Evolutionary conservation across 2,329 filamentous ascomycete species (phyloP).

Genomic region (Ophiobolus disseminans): DNA sequence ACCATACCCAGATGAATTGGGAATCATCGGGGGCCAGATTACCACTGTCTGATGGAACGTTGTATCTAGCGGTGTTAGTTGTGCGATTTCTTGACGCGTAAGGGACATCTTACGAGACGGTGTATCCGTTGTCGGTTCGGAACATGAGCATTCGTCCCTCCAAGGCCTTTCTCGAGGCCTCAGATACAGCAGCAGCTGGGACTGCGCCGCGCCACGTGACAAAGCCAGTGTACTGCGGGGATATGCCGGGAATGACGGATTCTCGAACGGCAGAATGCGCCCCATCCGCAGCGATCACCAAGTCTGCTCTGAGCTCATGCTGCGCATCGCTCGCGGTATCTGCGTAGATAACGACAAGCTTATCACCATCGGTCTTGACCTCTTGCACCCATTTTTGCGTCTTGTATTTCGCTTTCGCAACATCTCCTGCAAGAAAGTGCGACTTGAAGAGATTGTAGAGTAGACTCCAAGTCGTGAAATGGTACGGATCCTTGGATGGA

Average conservation of each 20-base stretch:
- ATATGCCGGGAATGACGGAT: background rate
- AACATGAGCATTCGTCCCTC: constrained; percentile 7
- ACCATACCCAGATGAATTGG: constrained; percentile 3
- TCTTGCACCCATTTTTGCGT: background rate
- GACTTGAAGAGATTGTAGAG: constrained; percentile 17
- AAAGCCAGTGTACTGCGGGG: constrained; percentile 11
- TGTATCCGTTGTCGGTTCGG: constrained; percentile 23
- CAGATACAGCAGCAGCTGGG: constrained; percentile 1
- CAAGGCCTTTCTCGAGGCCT: background rate
- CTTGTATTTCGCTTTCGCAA: background rate
- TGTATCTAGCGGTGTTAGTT: constrained; percentile 15
- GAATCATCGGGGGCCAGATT: background rate
- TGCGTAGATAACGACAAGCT: background rate
- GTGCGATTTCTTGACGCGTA: background rate
- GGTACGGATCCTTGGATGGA: background rate
- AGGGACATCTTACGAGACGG: constrained; percentile 39
- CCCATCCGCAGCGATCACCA: constrained; percentile 16
- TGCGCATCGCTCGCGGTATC: background rate
- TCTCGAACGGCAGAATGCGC: constrained; percentile 6
- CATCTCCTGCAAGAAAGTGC: background rate
- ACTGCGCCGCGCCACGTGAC: constrained; percentile 12
- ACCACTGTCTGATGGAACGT: background rate
- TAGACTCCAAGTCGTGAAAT: constrained; percentile 10
- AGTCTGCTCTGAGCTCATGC: background rate
- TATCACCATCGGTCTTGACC: background rate